Percentiles rank a stretch among this genome's conserved stretches.
Conservation (phyloP, 805 yeast genomes). For the Kodamaea kaohsiungensis region DNA sequence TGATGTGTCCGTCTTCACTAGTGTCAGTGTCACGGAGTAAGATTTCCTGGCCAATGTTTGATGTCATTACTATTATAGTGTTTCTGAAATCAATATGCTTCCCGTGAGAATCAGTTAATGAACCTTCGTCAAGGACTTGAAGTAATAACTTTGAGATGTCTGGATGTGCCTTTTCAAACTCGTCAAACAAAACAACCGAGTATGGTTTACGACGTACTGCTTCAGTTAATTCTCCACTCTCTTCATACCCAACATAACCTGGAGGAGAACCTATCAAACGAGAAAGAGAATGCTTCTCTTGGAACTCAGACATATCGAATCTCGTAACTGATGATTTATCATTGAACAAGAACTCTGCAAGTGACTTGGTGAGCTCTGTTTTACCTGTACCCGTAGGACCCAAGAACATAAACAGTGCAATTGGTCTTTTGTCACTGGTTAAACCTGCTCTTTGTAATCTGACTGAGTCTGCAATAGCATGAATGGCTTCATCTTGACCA, state of each 20-base stretch:
- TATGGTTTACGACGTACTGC: conserved; percentile 95
- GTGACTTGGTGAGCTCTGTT: conserved; percentile 89
- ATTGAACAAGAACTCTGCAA: conserved; percentile 90
- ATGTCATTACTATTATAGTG: conserved; percentile 94
- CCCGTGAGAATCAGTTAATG: conserved; percentile 92
- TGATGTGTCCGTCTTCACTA: conserved; percentile 62
- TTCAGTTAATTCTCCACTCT: conserved; percentile 94
- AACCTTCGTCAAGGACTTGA: conserved; percentile 95
- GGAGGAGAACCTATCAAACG: conserved; percentile 97
- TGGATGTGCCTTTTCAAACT: conserved; percentile 95
- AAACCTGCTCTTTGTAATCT: conserved; percentile 95
- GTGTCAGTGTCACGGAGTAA: conserved; percentile 63
- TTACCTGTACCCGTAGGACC: conserved; percentile 99
- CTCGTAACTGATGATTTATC: conserved; percentile 84
- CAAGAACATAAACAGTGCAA: conserved; percentile 92
- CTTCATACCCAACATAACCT: conserved; percentile 95
- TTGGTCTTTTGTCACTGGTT: conserved; percentile 91
- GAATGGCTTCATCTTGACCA: conserved; percentile 95
- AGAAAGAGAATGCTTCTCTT: conserved; percentile 88
- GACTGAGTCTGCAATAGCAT: conserved; percentile 89
- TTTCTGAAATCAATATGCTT: conserved; percentile 92
- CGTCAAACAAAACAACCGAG: conserved; percentile 90
- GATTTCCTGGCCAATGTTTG: conserved; percentile 93
- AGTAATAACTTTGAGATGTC: conserved; percentile 88
- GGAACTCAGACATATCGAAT: conserved; percentile 98